phyloP scores from a whole-genome alignment of 2,329 filamentous ascomycete genomes.

The Epichloe brachyelytri region DNA sequence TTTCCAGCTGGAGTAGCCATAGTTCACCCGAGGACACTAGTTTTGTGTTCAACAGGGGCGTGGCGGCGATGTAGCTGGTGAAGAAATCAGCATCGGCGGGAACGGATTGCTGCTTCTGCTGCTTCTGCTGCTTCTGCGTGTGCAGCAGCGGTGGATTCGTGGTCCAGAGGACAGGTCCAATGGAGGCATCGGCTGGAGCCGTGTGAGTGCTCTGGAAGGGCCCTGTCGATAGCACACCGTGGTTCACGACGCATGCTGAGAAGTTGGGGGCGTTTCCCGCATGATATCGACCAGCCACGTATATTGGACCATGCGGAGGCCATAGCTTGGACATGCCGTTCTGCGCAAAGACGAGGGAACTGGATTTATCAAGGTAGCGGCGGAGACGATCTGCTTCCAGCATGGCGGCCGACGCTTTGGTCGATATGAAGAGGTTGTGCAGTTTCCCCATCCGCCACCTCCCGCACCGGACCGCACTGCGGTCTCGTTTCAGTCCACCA shows the following conservation, averaged over 20 bases:
- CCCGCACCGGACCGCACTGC: conserved; percentile 20
- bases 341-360: conserved; percentile 73
- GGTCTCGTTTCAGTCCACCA: conserved; percentile 39
- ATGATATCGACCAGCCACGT: conserved; percentile 28
- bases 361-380: conserved; percentile 46
- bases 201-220: conserved; percentile 40
- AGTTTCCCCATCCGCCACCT: conserved; percentile 36
- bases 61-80: conserved; percentile 26
- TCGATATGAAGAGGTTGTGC: conserved; percentile 62
- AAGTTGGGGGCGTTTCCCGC: conserved; percentile 46
- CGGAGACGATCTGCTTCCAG: conserved; percentile 45
- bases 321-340: conserved; percentile 69
- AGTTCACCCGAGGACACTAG: conserved; percentile 30
- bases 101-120: neutral
- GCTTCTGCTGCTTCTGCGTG: neutral
- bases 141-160: neutral
- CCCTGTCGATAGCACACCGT: conserved; percentile 39
- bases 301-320: conserved; percentile 36
- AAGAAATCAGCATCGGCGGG: conserved; percentile 22
- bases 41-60: conserved; percentile 30
- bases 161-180: conserved; percentile 33
- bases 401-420: conserved; percentile 60
- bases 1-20: conserved; percentile 63
- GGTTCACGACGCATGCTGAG: conserved; percentile 51
- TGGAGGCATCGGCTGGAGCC: conserved; percentile 31